Evolutionary conservation across 2,329 filamentous ascomycete species (phyloP), one percentile per base, ranked within the genome.

Genomic region (Cordyceps militaris): DNA sequence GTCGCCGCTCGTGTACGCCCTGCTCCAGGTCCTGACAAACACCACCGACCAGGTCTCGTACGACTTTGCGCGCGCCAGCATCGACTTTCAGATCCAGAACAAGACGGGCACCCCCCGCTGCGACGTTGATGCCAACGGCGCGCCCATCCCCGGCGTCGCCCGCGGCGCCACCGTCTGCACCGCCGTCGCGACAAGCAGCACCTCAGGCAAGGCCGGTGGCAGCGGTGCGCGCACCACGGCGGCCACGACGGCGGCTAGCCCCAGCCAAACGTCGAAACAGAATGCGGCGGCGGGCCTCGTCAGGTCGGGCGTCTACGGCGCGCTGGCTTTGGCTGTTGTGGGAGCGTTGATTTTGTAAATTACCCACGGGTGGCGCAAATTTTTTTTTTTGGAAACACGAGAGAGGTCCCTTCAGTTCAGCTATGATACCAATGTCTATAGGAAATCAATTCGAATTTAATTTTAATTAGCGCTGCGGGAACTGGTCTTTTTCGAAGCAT

Each of bases 81-180:
- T 55, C 52, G 52, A 55, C 52, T 55, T 55, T 30, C 46, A 55
- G 52, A 28, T 55, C 14, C 52, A 46, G 30, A 55, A 55, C 52
- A 36, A 46, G 42, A 55, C 52, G 52, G 52, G 30, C 52, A 14
- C 4, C 5, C 21, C 40, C 19, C 52, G 52, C 42, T 55, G 52
- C 42, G 52, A 55, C 32, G 42, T 55, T 14, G 28, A 55, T 21
- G 14, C 9, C 40, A 26, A 38, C 28, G 52, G 52, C 32, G 52
- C 52, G 5, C 52, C 52, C 9, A 46, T 55, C 14, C 42, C 52
- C 13, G 21, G 52, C 52, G 30, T 55, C 4, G 19, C 52, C 4
- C 52, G 52, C 42, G 52, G 52, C 52, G 52, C 52, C 10, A 36
- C 52, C 3, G 42, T 6, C 14, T 55, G 52, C 42, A 1, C n/a